These are phyloP conservation scores for Trichoderma gamsii DNA, from an alignment of 495 filamentous ascomycete species.

Conservation along the genomic window DNA sequence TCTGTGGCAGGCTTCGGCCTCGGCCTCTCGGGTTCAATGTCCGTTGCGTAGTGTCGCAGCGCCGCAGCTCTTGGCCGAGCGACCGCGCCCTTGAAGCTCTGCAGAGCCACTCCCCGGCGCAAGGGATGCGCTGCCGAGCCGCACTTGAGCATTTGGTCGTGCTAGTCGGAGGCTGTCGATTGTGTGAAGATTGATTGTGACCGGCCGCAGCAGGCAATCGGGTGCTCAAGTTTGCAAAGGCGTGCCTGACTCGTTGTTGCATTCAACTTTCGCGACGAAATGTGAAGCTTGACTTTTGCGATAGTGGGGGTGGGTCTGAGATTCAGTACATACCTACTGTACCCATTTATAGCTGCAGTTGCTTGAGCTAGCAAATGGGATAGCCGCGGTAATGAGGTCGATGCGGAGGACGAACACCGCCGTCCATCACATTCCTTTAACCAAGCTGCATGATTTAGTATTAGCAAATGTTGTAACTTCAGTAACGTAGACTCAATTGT, in stretches of 20 bases:
- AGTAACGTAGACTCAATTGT: too few species aligned
- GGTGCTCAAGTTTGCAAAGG: neutral
- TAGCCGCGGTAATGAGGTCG: too few species aligned
- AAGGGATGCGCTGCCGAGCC: conserved; percentile 5
- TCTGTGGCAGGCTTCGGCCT: conserved; percentile 20
- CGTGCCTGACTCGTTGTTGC: too few species aligned
- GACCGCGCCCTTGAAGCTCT: neutral
- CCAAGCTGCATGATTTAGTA: too few species aligned
- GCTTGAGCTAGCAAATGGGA: too few species aligned
- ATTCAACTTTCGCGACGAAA: too few species aligned
- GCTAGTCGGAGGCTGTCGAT: neutral
- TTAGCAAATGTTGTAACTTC: too few species aligned
- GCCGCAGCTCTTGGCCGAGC: conserved; percentile 14
- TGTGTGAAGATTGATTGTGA: neutral
- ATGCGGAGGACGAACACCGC: too few species aligned
- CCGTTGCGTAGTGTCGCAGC: conserved; percentile 3
- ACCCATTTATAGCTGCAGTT: neutral
- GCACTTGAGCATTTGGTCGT: neutral
- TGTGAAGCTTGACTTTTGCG: conserved; percentile 8
- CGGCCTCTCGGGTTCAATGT: conserved; percentile 20
- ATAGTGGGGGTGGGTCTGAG: conserved; percentile 1
- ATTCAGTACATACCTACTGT: neutral
- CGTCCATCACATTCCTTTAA: too few species aligned
- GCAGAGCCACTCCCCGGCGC: conserved; percentile 3
- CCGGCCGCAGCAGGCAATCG: neutral